Conservation (phyloP, 2,329 filamentous ascomycete species). For the Trichoderma semiorbis region DNA sequence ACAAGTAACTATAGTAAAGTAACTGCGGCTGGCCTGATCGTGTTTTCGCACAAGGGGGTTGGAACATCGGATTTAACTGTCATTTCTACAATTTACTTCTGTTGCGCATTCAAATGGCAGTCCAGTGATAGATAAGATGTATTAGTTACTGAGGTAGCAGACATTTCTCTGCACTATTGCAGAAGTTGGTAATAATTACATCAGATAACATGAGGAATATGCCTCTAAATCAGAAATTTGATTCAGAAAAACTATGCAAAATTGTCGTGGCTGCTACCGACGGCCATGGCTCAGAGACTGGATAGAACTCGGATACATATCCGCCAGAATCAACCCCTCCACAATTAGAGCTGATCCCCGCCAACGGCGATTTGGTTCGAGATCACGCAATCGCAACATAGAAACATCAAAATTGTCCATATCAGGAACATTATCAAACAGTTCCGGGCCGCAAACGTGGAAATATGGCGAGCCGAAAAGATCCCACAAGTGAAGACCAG, state of each 20-base stretch:
- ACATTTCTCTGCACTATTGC: background rate
- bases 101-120: background rate
- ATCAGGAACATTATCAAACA: background rate
- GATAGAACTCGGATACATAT: background rate
- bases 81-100: background rate
- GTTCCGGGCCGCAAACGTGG: rapidly evolving
- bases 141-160: background rate
- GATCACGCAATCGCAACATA: background rate
- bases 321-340: background rate
- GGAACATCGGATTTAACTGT: too few species aligned
- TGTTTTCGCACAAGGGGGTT: too few species aligned
- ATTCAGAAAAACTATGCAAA: background rate
- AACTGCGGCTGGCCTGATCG: too few species aligned
- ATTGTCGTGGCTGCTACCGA: background rate
- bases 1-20: too few species aligned
- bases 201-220: background rate
- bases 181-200: rapidly evolving
- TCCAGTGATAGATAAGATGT: background rate
- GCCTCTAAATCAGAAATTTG: too few species aligned
- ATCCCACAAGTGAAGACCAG: background rate
- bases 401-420: background rate
- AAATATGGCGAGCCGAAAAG: background rate
- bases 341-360: background rate
- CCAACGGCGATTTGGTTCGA: background rate
- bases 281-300: background rate